Conservation (phyloP, 2,329 filamentous ascomycete species). For the Achaetomium macrosporum region DNA sequence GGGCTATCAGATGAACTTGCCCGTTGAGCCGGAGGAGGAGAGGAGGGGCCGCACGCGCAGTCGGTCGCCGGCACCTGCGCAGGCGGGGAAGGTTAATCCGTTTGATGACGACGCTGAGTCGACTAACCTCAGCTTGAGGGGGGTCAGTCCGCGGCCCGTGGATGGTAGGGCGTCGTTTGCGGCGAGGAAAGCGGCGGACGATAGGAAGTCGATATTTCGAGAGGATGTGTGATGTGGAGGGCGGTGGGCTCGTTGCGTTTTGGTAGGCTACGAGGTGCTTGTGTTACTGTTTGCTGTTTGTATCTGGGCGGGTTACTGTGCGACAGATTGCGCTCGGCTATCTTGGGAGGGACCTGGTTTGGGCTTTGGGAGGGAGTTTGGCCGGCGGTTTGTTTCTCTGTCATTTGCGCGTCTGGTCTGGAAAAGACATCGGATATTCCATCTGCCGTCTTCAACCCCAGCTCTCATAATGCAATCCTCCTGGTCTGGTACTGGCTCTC, state of each 20-base stretch:
- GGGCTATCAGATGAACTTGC: conserved; percentile 46
- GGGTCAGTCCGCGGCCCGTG: conserved; percentile 72
- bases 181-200: conserved; percentile 8
- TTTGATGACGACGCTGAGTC: conserved; percentile 62
- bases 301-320: neutral
- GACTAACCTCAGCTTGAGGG: conserved; percentile 57
- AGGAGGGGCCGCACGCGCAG: conserved; percentile 40
- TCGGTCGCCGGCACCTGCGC: conserved; percentile 37
- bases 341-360: neutral
- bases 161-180: conserved; percentile 33
- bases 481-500: too few relatives aligned
- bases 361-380: neutral
- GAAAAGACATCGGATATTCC: too few relatives aligned
- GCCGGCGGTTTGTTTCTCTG: neutral
- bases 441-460: too few relatives aligned
- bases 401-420: neutral
- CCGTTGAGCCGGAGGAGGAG: conserved; percentile 28
- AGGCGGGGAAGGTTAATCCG: conserved; percentile 46
- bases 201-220: conserved; percentile 8
- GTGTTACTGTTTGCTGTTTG: neutral
- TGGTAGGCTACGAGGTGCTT: neutral
- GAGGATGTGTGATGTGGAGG: conserved; percentile 6
- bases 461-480: too few relatives aligned
- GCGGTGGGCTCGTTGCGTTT: too few relatives aligned
- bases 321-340: neutral